Evolutionary conservation across 2,329 filamentous ascomycete genomes (phyloP), one percentile per base, ranked within the genome.

Genomic region (Neocatenulostroma microsporum): DNA sequence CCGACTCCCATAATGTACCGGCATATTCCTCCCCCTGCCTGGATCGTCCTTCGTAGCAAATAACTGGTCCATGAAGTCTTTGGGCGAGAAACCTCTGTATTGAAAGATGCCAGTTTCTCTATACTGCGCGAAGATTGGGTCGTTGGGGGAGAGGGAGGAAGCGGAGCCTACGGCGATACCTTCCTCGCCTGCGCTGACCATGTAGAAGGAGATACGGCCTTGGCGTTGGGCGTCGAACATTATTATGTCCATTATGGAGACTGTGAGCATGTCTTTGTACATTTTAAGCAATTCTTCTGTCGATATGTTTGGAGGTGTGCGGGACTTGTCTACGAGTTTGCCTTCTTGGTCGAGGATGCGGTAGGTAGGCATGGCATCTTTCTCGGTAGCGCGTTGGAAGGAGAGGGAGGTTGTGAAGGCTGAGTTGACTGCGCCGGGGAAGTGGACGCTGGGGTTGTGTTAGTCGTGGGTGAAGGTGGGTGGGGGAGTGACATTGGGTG

Each of bases 171-270:
- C 81, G 28, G 85, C 84, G 35, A 94, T 87, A 21, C 89, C 91
- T 69, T 98, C 91, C 67, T 95, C 88, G 40, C 88, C 88, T 1
- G 87, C 84, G 24, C 84, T 89, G 25, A 81, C 89, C 84, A 98
- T 96, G 64, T 98, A 98, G 64, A 98, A 98, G 61, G 82, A 88
- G 38, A 94, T 66, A 14, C 86, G 78, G n/a, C 88, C 88, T 63
- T 98, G 91, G 30, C 91, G 74, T 63, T 98, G 91, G 1, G 91
- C 88, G 55, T 98, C 91, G 56, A 94, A 95, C 88, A 96, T 96
- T 58, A 96, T 84, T 37, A 94, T 62, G 57, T 98, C 91, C 86
- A 98, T 91, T 49, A 96, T 83, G 38, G 82, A 78, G 38, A 81
- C 75, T 19, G 68, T 72, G 40, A 80, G 61, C 77, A 81, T 81